These are phyloP conservation scores for Phialophora verrucosa DNA, from an alignment of 2,329 filamentous ascomycete genomes.

Conservation along the genomic window DNA sequence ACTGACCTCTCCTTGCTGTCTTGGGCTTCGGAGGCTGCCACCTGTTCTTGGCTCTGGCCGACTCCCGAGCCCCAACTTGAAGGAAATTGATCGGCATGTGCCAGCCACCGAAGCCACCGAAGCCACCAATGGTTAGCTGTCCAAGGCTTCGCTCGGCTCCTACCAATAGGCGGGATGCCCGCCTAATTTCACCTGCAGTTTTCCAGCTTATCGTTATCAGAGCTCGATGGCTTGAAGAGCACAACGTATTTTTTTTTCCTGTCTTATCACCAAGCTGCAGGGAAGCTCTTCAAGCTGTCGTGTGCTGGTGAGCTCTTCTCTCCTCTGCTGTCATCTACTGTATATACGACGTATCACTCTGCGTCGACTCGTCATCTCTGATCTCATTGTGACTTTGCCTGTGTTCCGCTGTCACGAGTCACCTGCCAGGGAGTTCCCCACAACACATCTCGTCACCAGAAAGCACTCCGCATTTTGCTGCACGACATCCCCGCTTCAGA, in stretches of 20 bases:
- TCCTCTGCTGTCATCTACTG: neutral
- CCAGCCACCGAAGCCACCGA: slow-evolving; percentile 7
- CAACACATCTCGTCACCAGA: neutral
- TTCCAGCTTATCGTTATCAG: slow-evolving; percentile 32
- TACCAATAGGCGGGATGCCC: slow-evolving; percentile 18
- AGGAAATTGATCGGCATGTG: slow-evolving; percentile 8
- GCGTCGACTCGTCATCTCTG: slow-evolving; percentile 1
- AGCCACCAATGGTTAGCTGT: neutral
- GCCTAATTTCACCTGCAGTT: slow-evolving; percentile 17
- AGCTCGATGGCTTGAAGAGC: slow-evolving; percentile 8
- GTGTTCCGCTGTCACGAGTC: slow-evolving; percentile 8
- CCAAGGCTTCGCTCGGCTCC: slow-evolving; percentile 1
- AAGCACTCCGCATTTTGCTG: slow-evolving; percentile 27
- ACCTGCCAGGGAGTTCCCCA: neutral
- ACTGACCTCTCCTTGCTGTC: neutral
- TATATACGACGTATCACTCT: neutral
- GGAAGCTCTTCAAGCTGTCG: neutral
- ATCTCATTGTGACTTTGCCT: slow-evolving; percentile 3
- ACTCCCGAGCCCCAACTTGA: neutral
- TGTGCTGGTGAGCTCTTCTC: slow-evolving; percentile 10
- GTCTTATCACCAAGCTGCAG: slow-evolving; percentile 14
- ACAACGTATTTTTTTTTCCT: slow-evolving; percentile 3
- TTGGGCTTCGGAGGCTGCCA: slow-evolving; percentile 2
- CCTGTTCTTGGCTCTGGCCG: slow-evolving; percentile 3
- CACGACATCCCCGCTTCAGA: slow-evolving; percentile 20